A percentile compares a stretch with the other conserved stretches of the same genome.
phyloP scores from a whole-genome alignment of 176 grass and related monocot species.

The Alopecurus myosuroides region DNA sequence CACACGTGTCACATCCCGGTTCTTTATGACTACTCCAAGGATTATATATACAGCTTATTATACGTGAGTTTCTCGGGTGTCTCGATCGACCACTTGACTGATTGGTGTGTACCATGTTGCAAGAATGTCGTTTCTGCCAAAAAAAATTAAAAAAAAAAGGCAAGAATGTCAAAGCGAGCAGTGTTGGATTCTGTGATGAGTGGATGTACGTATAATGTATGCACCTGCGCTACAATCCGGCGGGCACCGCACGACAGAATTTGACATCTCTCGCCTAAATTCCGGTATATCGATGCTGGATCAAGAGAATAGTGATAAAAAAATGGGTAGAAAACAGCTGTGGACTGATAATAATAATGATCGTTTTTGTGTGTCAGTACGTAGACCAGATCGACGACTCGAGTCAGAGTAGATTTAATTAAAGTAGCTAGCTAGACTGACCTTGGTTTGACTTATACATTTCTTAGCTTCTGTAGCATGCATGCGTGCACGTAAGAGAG shows the following conservation, averaged over 20 bases:
- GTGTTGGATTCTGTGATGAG: background rate
- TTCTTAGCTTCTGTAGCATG: background rate
- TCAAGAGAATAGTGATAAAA: background rate
- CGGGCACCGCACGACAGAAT: background rate
- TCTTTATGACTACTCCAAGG: background rate
- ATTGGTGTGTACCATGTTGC: background rate
- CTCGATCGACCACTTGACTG: background rate
- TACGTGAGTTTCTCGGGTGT: too few species aligned
- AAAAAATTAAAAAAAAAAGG: background rate
- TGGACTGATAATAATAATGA: background rate
- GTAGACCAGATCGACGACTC: background rate
- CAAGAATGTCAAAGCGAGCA: conserved; percentile 2
- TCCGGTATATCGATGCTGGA: background rate
- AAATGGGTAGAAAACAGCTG: background rate
- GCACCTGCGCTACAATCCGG: background rate
- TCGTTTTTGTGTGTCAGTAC: background rate
- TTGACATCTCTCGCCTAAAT: background rate
- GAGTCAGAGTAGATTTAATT: background rate
- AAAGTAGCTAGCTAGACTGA: too few species aligned
- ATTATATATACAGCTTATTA: background rate
- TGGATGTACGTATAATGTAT: background rate
- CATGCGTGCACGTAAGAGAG: background rate
- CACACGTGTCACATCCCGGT: background rate
- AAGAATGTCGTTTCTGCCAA: background rate
- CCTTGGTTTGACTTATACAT: too few species aligned